Evolutionary conservation across 2,329 filamentous ascomycete genomes (phyloP).

Genomic region (Rutstroemia sydowiana): DNA sequence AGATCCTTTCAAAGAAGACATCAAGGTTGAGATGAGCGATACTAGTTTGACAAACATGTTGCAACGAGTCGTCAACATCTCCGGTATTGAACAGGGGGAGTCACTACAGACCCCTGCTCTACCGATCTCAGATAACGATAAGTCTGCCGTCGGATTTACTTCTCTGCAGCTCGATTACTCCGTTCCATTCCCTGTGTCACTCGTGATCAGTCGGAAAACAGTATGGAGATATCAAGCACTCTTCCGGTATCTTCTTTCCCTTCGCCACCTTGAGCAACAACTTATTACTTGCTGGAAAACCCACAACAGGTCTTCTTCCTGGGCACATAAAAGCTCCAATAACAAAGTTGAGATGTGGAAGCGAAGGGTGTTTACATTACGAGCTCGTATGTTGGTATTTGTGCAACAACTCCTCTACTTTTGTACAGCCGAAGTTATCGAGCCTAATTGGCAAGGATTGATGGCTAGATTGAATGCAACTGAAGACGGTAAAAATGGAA

Average conservation of each 20-base stretch:
- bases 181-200: constrained; percentile 88
- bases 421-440: constrained; percentile 93
- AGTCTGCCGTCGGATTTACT: constrained; percentile 83
- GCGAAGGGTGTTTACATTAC: constrained; percentile 80
- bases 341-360: constrained; percentile 84
- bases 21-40: constrained; percentile 96
- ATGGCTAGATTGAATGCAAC: constrained; percentile 75
- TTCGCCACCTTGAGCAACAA: constrained; percentile 83
- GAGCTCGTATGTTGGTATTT: constrained; percentile 92
- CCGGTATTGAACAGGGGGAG: constrained; percentile 86
- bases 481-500: constrained; percentile 37
- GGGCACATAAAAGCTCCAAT: constrained; percentile 73
- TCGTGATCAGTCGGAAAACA: constrained; percentile 93
- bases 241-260: constrained; percentile 85
- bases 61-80: constrained; percentile 94
- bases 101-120: constrained; percentile 64
- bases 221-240: constrained; percentile 95
- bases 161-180: constrained; percentile 90
- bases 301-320: constrained; percentile 72
- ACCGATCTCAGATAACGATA: constrained; percentile 65
- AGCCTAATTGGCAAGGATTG: constrained; percentile 91
- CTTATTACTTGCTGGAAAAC: constrained; percentile 85
- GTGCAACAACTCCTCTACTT: constrained; percentile 96
- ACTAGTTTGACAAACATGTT: constrained; percentile 87
- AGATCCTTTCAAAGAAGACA: constrained; percentile 96